A percentile compares a stretch with the other conserved stretches of the same genome.
These are phyloP conservation scores for Pythium guiyangense DNA, from an alignment of 352 stramenopile species.

Conservation along the genomic window DNA sequence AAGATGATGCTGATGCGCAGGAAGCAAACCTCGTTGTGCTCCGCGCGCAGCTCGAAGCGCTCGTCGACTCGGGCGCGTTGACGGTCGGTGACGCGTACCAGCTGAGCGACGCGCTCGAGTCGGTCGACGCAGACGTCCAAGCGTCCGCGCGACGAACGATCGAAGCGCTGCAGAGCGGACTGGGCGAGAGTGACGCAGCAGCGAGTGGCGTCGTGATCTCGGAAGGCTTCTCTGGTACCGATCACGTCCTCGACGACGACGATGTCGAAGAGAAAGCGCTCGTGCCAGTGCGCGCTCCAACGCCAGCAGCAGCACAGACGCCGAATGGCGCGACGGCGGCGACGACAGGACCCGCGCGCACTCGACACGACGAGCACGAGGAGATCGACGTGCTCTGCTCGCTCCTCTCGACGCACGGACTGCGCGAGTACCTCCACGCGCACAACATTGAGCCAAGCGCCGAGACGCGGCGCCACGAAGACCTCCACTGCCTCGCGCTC, in stretches of 20 bases:
- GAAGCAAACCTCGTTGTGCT: slow-evolving; percentile 36
- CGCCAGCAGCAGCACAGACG: slow-evolving; percentile 15
- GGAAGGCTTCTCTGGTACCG: slow-evolving; percentile 25
- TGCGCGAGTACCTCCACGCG: slow-evolving; percentile 59
- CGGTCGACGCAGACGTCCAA: slow-evolving; percentile 34
- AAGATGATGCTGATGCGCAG: slow-evolving; percentile 1
- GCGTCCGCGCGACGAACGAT: slow-evolving; percentile 63
- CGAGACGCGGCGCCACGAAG: slow-evolving; percentile 35
- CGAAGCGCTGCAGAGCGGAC: slow-evolving; percentile 45
- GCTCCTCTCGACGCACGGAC: slow-evolving; percentile 64
- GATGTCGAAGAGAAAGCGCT: neutral
- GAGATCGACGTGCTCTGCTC: slow-evolving; percentile 79
- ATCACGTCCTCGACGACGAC: neutral
- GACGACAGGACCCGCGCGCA: neutral
- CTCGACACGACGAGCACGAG: slow-evolving; percentile 24
- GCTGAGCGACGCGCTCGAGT: slow-evolving; percentile 56
- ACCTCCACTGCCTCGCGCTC: slow-evolving; percentile 72
- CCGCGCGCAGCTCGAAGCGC: slow-evolving; percentile 69
- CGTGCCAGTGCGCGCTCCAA: slow-evolving; percentile 2
- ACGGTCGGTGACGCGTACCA: slow-evolving; percentile 69
- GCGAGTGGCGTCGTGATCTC: slow-evolving; percentile 22
- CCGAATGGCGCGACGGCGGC: slow-evolving; percentile 14
- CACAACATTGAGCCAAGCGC: slow-evolving; percentile 47
- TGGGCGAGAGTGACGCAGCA: slow-evolving; percentile 26
- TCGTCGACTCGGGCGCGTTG: slow-evolving; percentile 60